Base-by-base conservation (phyloP, 352 stramenopile species). In the Phytophthora cactorum region DNA sequence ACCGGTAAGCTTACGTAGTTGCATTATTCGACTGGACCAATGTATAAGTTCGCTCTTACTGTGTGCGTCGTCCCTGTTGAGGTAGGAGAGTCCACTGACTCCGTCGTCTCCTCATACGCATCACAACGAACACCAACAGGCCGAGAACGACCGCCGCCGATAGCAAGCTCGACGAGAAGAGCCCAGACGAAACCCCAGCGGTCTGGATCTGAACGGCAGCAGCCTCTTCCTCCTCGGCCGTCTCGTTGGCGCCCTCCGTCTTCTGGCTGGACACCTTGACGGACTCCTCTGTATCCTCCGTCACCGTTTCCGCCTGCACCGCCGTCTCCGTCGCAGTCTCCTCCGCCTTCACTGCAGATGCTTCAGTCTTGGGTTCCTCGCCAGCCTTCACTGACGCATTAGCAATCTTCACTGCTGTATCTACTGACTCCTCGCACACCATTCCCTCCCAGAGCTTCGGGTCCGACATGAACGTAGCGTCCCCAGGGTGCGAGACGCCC, bases 361-460 rank as follows among this genome's bases (percentile, higher is more conserved):
- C 34, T 39, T 66, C 50, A 11, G 36, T 58, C 31, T 44, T 52
- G 3, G 46, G 17, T 25, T 55, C 52, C 29, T 51, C 6, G 6
- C 29, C 29, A 45, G 54, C 47, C 0, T 32, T n/a, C 25, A n/a
- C 25, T 32, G 63, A 61, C 5, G 45, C 28, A 50, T 65, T 66
- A 41, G 12, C 36, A 12, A 17, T 5, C 7, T 32, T 34, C 17
- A 39, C 32, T 27, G 46, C 29, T 51, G 39, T 12, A 31, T 60
- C 59, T 25, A 15, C 51, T 45, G 61, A 32, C 29, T 58, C 46
- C 15, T 58, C 57, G 8, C 64, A 71, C 41, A 52, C 64, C 11
- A 71, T 36, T 17, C 43, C 50, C 29, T 61, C 63, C 68, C 68
- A 76, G 17, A 76, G 68, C 34, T 66, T 65, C 6, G 68, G 54